Evolutionary conservation across 2,329 filamentous ascomycete species (phyloP).

Genomic region (Diaporthe destruens): DNA sequence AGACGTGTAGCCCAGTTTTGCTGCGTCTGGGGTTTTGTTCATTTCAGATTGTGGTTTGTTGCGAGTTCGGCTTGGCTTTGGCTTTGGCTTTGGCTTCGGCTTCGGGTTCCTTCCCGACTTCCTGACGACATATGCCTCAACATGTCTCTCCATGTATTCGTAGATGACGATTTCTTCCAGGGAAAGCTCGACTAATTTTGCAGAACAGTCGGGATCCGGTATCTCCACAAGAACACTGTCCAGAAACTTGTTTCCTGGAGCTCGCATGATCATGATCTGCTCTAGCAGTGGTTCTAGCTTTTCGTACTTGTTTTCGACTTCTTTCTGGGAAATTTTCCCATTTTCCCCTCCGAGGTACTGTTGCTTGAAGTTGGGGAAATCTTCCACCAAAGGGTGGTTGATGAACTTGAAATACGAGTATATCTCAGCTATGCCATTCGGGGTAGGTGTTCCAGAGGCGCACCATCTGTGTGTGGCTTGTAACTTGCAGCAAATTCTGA

Average conservation of each 20-base stretch:
- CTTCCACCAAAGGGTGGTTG: not conserved
- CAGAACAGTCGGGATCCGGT: not conserved
- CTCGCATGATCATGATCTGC: not conserved
- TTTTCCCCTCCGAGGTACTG: not conserved
- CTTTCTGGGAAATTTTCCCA: not conserved
- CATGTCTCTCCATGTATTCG: not conserved
- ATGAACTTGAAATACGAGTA: constrained; percentile 17
- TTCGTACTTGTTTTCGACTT: not conserved
- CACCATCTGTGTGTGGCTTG: not conserved
- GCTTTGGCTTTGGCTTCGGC: not conserved
- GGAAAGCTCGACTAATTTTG: not conserved
- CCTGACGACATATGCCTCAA: not conserved
- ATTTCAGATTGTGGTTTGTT: not conserved
- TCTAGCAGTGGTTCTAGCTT: not conserved
- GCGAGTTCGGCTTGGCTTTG: too few relatives aligned
- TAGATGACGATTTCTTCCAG: not conserved
- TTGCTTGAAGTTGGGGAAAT: not conserved
- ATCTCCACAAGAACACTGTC: not conserved
- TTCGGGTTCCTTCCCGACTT: not conserved
- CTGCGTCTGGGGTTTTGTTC: too few relatives aligned
- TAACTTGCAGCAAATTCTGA: not conserved
- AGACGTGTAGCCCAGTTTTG: not conserved
- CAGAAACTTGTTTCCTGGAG: not conserved
- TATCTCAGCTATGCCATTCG: not conserved
- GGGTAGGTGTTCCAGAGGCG: constrained; percentile 7